Evolutionary conservation across 169 alveolate genomes (phyloP), one percentile per base, ranked within the genome.

Genomic region (Eimeria necatrix): DNA sequence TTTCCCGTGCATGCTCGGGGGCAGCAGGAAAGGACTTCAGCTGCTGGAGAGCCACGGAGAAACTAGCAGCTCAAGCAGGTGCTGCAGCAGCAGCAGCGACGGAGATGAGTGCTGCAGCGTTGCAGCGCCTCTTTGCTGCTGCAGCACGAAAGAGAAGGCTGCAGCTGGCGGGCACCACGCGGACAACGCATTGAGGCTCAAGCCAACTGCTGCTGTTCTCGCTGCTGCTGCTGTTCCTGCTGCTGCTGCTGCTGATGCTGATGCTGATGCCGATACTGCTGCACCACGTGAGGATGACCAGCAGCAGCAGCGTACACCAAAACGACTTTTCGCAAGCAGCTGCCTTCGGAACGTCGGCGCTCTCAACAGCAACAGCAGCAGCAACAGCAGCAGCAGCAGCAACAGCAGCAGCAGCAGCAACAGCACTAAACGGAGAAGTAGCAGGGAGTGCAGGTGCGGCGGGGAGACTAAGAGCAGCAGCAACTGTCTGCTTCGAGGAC

Each of bases 61-160:
- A 20, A 59, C 51, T 51, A 81, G 51, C 68, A 49, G 89, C 70
- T 20, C 51, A 46, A 81, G 51, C 68, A 49, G 89, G 48, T 20
- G 89, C 89, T 49, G 90, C 90, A 81, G 73, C 74, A 48, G 86
- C 86, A 41, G 86, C 86, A 74, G 52, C 86, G 10, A 24, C 86
- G 32, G 86, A 20, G 22, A 24, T 22, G 48, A 18, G 20, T 20
- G 59, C 86, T 8, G 14, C 86, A 32, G 56, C 60, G 46, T 20
- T 0, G 32, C 70, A n/a, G 71, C 89, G 7, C 16, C 68, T 7
- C 41, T 14, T 49, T 80, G 61, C 70, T 46, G 48, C 49, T 51
- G 32, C n/a, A n/a, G 41, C 6, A 22, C 70, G 16, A 32, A 48
- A 48, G 46, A 14, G 32, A 80, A 4, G 70, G 26, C 84, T 14